These are phyloP conservation scores for Chenopodium suecicum DNA, from an alignment of 148 eudicot species.

Conservation along the genomic window DNA sequence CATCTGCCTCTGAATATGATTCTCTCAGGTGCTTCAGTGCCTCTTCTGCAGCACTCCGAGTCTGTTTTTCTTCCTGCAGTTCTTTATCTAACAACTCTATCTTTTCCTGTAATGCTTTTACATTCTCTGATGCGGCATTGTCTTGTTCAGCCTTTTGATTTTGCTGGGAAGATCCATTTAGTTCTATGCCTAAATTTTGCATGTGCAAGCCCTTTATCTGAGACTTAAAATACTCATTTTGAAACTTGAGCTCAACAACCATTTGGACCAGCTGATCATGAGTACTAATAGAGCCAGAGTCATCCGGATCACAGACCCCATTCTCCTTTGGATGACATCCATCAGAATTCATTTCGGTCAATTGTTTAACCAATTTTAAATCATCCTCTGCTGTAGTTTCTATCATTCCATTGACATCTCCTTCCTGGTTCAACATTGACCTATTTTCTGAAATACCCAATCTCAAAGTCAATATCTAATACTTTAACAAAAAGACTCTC, in stretches of 20 bases:
- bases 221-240: constrained; percentile 84
- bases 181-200: constrained; percentile 20
- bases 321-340: constrained; percentile 44
- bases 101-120: constrained; percentile 45
- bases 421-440: constrained; percentile 38
- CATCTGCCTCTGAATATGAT: constrained; percentile 76
- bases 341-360: constrained; percentile 29
- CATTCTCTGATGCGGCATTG: constrained; percentile 32
- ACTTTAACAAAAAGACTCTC: neutral
- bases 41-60: constrained; percentile 85
- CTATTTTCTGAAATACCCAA: constrained; percentile 5
- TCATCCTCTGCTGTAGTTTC: constrained; percentile 39
- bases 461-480: constrained; percentile 6
- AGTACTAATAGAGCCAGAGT: constrained; percentile 25
- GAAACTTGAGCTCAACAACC: constrained; percentile 68
- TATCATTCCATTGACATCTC: constrained; percentile 19
- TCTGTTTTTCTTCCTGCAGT: constrained; percentile 73
- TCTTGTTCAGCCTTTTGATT: constrained; percentile 33
- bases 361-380: constrained; percentile 27
- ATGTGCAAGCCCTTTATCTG: constrained; percentile 52
- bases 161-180: constrained; percentile 28
- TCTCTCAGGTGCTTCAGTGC: constrained; percentile 78
- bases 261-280: constrained; percentile 62
- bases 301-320: constrained; percentile 31
- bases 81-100: constrained; percentile 63